A percentile compares a stretch with the other conserved stretches of the same genome.
These are phyloP conservation scores for Wickerhamomyces queroliae DNA, from an alignment of 805 yeast species.

Conservation along the genomic window DNA sequence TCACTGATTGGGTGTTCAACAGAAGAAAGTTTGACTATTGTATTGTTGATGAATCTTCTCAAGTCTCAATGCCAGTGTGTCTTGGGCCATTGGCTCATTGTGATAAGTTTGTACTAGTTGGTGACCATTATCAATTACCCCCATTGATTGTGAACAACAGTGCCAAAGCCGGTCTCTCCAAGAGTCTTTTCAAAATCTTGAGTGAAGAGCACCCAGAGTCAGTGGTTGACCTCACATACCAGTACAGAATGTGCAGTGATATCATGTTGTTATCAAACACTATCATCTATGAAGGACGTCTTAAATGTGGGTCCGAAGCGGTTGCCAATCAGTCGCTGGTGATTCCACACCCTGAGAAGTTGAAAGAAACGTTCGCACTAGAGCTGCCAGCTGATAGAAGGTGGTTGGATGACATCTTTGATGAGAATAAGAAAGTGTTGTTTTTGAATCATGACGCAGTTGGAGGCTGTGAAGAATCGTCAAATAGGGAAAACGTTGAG, in stretches of 20 bases:
- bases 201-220: conserved; percentile 69
- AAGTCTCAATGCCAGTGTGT: conserved; percentile 85
- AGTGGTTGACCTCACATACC: conserved; percentile 72
- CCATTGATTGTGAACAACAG: conserved; percentile 72
- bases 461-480: conserved; percentile 46
- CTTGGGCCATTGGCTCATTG: conserved; percentile 81
- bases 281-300: conserved; percentile 67
- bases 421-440: conserved; percentile 54
- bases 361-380: conserved; percentile 2
- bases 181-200: conserved; percentile 69
- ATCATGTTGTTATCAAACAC: conserved; percentile 79
- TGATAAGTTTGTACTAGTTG: conserved; percentile 84
- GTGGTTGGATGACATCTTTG: conserved; percentile 58
- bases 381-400: conserved; percentile 4
- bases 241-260: conserved; percentile 90
- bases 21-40: conserved; percentile 77
- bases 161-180: conserved; percentile 58
- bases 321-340: conserved; percentile 56
- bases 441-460: conserved; percentile 76
- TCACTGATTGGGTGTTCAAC: conserved; percentile 55
- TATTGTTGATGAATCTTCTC: conserved; percentile 95
- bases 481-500: conserved; percentile 60
- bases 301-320: conserved; percentile 64
- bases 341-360: conserved; percentile 34
- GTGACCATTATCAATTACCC: conserved; percentile 92